Percentiles rank a stretch among this genome's conserved stretches.
These are phyloP conservation scores for Zychaea mexicana DNA, from an alignment of 371 early-diverging fungal species.

Conservation along the genomic window DNA sequence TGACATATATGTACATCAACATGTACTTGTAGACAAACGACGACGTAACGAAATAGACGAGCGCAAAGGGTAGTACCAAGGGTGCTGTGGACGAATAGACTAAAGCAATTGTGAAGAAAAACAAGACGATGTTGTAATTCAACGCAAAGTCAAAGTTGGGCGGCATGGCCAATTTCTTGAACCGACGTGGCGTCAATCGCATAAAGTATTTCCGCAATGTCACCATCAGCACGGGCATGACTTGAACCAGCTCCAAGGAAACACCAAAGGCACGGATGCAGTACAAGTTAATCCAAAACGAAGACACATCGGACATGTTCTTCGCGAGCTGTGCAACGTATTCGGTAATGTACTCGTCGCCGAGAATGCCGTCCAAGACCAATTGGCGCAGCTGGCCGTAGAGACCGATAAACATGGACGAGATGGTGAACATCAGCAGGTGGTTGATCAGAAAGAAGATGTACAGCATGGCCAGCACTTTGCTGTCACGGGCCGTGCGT, in stretches of 20 bases:
- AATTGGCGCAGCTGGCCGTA: constrained; percentile 43
- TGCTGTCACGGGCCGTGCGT: constrained; percentile 63
- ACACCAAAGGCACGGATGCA: constrained; percentile 55
- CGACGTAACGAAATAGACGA: constrained; percentile 67
- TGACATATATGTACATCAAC: constrained; percentile 69
- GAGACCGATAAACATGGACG: constrained; percentile 53
- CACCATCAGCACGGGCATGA: constrained; percentile 57
- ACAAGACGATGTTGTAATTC: constrained; percentile 72
- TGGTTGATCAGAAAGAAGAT: constrained; percentile 71
- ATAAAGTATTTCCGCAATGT: constrained; percentile 61
- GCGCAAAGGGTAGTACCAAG: constrained; percentile 69
- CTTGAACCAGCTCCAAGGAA: constrained; percentile 67
- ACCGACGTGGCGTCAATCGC: constrained; percentile 71
- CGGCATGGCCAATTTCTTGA: constrained; percentile 61
- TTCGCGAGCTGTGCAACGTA: constrained; percentile 33
- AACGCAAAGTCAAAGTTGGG: constrained; percentile 72
- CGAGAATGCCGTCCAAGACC: constrained; percentile 17
- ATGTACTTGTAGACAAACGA: constrained; percentile 76
- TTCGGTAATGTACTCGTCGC: constrained; percentile 15
- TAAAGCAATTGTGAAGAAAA: constrained; percentile 76
- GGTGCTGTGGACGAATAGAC: constrained; percentile 79
- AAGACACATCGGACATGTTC: constrained; percentile 38
- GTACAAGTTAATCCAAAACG: constrained; percentile 72
- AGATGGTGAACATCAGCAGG: constrained; percentile 60
- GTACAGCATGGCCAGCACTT: constrained; percentile 69